Evolutionary conservation across 1,284 basidiomycete species (phyloP), one percentile per base, ranked within the genome.

Genomic region (Mycena citricolor): DNA sequence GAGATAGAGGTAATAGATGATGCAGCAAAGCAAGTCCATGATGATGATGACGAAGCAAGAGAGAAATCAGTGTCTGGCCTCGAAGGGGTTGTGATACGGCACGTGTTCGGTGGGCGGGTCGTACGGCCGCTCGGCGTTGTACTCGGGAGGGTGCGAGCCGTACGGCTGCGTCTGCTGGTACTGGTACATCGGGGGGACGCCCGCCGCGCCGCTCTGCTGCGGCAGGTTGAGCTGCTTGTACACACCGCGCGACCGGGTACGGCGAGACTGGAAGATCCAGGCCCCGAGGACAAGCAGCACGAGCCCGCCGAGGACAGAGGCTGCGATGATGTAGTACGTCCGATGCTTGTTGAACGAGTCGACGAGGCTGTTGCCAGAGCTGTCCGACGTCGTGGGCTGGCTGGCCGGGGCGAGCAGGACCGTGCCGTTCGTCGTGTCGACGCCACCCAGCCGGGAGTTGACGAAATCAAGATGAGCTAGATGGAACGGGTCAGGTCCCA

Each of bases 401-500:
- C 28, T 33, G 25, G 42, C 43, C 11, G 51, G 24, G 16, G 49
- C 25, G 38, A 39, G 54, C 40, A 28, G 57, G 45, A 48, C 38
- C 44, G 45, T 44, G 47, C n/a, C n/a, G n/a, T 26, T 54, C 5
- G 72, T 71, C 2, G 68, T 70, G 53, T 81, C 79, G 22, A 68
- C 55, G 24, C 77, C 77, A 39, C 64, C 65, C 19, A 81, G 59
- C 10, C 80, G 76, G 8, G 64, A 57, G 13, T 68, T 57, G 14
- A 82, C 73, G 52, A 82, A 82, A 41, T 81, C 77, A 11, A 58
- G 19, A 52, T 76, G 73, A 2, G 76, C 69, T 51, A 23, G 34
- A 20, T 14, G 12, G 31, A 41, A 32, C 36, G 44, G 49, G 61
- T 60, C 29, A 57, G 54, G 37, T 52, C 26, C 30, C 52, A 44